phyloP scores from a whole-genome alignment of 768 basidiomycete genomes.

The Crepidotus variabilis region DNA sequence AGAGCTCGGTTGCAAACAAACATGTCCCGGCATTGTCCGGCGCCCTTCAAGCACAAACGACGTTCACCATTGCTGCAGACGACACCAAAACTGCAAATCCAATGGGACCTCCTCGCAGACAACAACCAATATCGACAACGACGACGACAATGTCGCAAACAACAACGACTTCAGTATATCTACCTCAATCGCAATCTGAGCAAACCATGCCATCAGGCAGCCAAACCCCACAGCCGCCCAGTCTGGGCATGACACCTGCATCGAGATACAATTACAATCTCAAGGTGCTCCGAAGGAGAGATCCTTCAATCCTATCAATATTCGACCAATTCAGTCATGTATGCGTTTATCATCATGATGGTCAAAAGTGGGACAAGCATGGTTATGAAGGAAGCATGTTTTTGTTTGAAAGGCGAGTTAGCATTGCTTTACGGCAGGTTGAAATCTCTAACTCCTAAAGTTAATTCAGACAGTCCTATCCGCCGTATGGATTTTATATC shows the following conservation, averaged over 20 bases:
- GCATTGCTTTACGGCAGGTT: constrained; percentile 7
- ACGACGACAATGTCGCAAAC: constrained; percentile 13
- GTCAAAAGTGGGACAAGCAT: constrained; percentile 75
- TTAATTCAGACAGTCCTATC: constrained; percentile 60
- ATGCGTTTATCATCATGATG: constrained; percentile 76
- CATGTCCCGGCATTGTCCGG: constrained; percentile 15
- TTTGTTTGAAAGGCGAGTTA: constrained; percentile 73
- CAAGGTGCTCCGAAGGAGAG: constrained; percentile 73
- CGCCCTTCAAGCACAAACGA: constrained; percentile 12
- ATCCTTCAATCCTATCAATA: constrained; percentile 75
- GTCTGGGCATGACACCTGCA: constrained; percentile 57
- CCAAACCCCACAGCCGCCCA: constrained; percentile 17
- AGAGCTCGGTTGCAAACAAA: neutral
- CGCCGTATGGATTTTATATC: constrained; percentile 82
- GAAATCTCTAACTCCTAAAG: constrained; percentile 6
- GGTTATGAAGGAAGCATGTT: constrained; percentile 90
- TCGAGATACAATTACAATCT: constrained; percentile 74
- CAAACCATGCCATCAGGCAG: constrained; percentile 17
- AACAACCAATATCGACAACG: constrained; percentile 12
- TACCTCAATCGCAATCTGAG: constrained; percentile 8
- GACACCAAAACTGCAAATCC: constrained; percentile 10
- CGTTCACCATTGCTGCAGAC: constrained; percentile 14
- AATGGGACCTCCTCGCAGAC: constrained; percentile 30
- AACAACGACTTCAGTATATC: constrained; percentile 3
- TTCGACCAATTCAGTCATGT: constrained; percentile 89